These are phyloP conservation scores for Diaporthe citriasiana DNA, from an alignment of 2,329 filamentous ascomycete species.

Conservation along the genomic window DNA sequence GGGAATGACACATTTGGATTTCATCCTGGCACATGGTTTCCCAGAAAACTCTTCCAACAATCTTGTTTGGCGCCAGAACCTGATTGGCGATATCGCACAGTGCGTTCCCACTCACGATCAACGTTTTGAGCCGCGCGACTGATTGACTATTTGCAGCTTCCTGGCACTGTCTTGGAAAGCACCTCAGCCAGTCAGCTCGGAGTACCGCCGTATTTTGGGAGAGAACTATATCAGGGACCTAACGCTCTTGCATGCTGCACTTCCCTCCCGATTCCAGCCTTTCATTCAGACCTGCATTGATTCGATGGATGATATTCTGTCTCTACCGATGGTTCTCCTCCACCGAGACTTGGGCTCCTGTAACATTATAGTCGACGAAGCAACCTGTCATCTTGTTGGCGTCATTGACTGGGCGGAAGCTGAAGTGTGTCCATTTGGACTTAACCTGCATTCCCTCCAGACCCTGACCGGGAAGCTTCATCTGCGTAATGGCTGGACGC, in stretches of 20 bases:
- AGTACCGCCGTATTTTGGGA: neutral
- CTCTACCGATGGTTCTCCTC: neutral
- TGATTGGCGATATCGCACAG: neutral
- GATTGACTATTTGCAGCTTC: neutral
- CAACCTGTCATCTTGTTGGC: neutral
- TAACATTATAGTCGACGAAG: neutral
- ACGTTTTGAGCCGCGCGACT: neutral
- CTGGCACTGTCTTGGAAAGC: neutral
- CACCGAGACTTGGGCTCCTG: constrained; percentile 1
- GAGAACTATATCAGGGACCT: neutral
- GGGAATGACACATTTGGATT: neutral
- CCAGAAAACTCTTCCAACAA: neutral
- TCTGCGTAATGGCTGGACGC: neutral
- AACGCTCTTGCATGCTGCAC: neutral
- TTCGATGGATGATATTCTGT: neutral
- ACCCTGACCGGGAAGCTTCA: neutral
- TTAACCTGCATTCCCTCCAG: constrained; percentile 2
- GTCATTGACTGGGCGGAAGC: constrained; percentile 5
- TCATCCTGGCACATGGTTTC: neutral
- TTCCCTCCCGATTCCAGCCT: neutral
- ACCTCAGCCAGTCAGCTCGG: neutral
- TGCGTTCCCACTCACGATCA: neutral
- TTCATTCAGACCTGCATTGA: neutral
- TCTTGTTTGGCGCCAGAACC: neutral
- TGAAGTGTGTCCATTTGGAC: constrained; percentile 4